A percentile compares a stretch with the other conserved stretches of the same genome.
phyloP scores from a whole-genome alignment of 768 basidiomycete species.

The Suillus luteus region DNA sequence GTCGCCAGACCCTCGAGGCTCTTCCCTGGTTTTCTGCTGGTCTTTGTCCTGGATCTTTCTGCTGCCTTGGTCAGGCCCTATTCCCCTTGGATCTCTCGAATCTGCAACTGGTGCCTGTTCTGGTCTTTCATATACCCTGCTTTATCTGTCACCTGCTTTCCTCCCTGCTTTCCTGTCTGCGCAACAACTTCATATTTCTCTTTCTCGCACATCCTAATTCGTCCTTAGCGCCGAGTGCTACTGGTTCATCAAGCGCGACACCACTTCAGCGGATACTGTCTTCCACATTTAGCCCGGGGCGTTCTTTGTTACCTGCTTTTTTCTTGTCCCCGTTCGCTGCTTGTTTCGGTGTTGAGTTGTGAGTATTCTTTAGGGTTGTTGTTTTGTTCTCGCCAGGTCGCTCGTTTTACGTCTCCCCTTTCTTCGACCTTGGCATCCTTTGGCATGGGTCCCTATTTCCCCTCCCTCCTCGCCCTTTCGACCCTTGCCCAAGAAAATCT shows the following conservation, averaged over 20 bases:
- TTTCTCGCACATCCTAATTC: background rate
- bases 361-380: background rate
- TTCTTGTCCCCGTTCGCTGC: background rate
- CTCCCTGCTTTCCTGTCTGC: background rate
- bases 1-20: background rate
- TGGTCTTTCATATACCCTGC: slow-evolving; percentile 2
- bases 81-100: background rate
- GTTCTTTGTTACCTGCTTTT: background rate
- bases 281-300: slow-evolving; percentile 5
- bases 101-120: background rate
- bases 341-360: slow-evolving; percentile 4
- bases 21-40: background rate
- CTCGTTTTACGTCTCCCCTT: background rate
- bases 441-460: background rate
- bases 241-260: slow-evolving; percentile 1
- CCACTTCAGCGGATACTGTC: background rate
- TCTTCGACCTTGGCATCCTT: slow-evolving; percentile 4
- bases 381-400: slow-evolving; percentile 2
- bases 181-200: background rate
- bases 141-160: background rate
- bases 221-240: background rate
- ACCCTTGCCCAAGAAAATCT: background rate
- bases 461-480: slow-evolving; percentile 1
- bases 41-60: background rate
- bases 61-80: background rate